Evolutionary conservation across 2,329 filamentous ascomycete species (phyloP).

Genomic region (Trichoderma atrobrunneum): DNA sequence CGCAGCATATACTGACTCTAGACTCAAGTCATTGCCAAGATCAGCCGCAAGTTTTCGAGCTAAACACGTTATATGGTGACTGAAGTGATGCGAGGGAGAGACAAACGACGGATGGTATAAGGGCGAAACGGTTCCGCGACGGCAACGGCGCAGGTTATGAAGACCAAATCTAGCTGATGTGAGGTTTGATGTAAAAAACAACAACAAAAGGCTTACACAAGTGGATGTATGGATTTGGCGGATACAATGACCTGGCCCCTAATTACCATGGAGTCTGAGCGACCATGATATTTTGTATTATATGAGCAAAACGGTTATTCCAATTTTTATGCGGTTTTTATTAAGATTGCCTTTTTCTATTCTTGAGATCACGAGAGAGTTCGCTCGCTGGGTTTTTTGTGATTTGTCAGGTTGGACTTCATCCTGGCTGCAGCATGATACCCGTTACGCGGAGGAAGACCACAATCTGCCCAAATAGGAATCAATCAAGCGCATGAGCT

Average conservation of each 20-base stretch:
- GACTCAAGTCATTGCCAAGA: conserved; percentile 80
- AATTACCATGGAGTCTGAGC: conserved; percentile 16
- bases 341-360: not conserved
- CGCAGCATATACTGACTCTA: conserved; percentile 24
- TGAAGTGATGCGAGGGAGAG: not conserved
- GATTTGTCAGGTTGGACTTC: not conserved
- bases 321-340: not conserved
- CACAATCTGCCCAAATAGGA: not conserved
- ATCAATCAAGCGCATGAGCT: not conserved
- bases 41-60: conserved; percentile 82
- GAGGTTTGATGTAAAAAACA: not conserved
- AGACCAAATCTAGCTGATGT: conserved; percentile 5
- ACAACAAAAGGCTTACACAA: not conserved
- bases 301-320: conserved; percentile 18
- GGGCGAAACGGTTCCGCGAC: conserved; percentile 9
- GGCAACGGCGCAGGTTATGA: conserved; percentile 13
- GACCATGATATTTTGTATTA: conserved; percentile 21
- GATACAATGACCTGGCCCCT: conserved; percentile 16
- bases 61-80: conserved; percentile 36
- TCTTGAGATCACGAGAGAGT: not conserved
- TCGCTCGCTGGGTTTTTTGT: not conserved
- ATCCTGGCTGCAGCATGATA: not conserved
- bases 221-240: conserved; percentile 15
- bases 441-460: not conserved
- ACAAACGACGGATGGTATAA: not conserved